Evolutionary conservation across 306 rosid species (phyloP).

Genomic region (Clitoria ternatea): DNA sequence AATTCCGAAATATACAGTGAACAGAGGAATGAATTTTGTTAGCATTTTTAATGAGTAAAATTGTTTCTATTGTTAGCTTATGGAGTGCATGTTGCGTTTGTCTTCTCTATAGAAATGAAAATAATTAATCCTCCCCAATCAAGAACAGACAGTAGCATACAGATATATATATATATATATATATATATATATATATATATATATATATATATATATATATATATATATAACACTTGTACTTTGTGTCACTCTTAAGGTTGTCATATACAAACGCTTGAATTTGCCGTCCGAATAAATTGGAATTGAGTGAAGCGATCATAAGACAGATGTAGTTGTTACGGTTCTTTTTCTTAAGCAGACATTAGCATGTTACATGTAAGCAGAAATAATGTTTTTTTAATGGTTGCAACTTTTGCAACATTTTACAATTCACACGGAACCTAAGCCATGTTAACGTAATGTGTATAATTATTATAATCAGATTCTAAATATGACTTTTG

Average conservation of each 20-base stretch:
- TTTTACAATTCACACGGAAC: background rate
- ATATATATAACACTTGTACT: background rate
- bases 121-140: background rate
- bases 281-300: slow-evolving; percentile 25
- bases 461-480: background rate
- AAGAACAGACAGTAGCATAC: background rate
- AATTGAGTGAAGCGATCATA: background rate
- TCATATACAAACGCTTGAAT: background rate
- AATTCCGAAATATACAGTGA: background rate
- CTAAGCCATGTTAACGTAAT: background rate
- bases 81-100: slow-evolving; percentile 1
- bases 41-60: background rate
- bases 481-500: background rate
- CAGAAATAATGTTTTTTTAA: background rate
- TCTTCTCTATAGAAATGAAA: background rate
- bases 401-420: slow-evolving; percentile 1
- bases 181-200: background rate
- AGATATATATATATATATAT: background rate
- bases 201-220: background rate
- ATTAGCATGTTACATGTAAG: background rate
- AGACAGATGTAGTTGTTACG: background rate
- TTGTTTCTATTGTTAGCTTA: background rate
- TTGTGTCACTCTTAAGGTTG: background rate
- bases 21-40: background rate
- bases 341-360: slow-evolving; percentile 17